Conservation (phyloP, 2,329 filamentous ascomycete genomes). For the Plectosphaerella sp. region DNA sequence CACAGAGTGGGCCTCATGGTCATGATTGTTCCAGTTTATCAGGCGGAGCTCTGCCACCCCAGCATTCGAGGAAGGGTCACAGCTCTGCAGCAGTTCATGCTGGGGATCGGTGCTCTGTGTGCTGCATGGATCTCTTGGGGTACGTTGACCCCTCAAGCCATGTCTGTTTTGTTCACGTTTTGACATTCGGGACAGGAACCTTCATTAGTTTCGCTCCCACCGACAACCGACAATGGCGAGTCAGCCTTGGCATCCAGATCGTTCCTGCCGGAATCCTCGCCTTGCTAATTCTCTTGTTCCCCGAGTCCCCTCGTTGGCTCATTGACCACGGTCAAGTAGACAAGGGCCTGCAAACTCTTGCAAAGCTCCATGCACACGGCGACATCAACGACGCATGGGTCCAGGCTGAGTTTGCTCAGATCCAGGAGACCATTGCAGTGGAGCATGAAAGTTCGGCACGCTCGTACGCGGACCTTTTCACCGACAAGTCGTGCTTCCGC, state of each 20-base stretch:
- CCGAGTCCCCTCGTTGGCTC: constrained; percentile 70
- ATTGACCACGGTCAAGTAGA: constrained; percentile 66
- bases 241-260: constrained; percentile 62
- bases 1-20: constrained; percentile 38
- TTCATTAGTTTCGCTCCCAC: constrained; percentile 21
- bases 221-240: constrained; percentile 27
- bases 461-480: constrained; percentile 67
- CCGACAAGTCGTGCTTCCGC: constrained; percentile 57
- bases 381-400: constrained; percentile 65
- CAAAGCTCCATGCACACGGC: constrained; percentile 65
- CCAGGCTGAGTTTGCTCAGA: constrained; percentile 66
- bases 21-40: constrained; percentile 57
- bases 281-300: constrained; percentile 63
- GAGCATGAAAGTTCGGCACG: constrained; percentile 68
- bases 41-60: constrained; percentile 75
- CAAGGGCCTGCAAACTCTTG: constrained; percentile 62
- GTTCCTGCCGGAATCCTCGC: constrained; percentile 62
- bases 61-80: constrained; percentile 73
- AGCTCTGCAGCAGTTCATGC: constrained; percentile 76
- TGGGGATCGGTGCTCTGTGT: constrained; percentile 68
- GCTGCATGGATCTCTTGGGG: constrained; percentile 73
- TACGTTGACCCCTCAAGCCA: constrained; percentile 19
- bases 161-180: background rate
- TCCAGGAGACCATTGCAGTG: constrained; percentile 58
- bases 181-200: constrained; percentile 15